Evolutionary conservation across 1,284 basidiomycete species (phyloP).

Genomic region (Phaffia rhodozyma): DNA sequence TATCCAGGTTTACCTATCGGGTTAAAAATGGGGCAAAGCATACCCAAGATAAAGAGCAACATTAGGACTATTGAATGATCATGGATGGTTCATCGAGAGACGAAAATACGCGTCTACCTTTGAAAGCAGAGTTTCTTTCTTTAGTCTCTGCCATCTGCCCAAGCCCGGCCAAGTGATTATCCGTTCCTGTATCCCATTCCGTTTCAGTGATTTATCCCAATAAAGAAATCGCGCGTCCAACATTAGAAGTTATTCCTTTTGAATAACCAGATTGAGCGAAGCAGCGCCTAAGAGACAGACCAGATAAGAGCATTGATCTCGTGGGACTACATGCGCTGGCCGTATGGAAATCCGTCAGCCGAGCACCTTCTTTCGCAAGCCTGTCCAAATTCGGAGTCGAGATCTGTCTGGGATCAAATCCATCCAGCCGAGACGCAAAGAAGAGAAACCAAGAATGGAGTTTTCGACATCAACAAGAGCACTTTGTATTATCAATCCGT

Average conservation of each 20-base stretch:
- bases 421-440: not conserved
- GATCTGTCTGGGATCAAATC: constrained; percentile 20
- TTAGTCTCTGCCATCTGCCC: constrained; percentile 19
- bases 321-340: constrained; percentile 23
- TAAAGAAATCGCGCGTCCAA: not conserved
- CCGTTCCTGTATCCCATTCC: constrained; percentile 21
- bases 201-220: not conserved
- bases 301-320: constrained; percentile 20
- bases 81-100: not conserved
- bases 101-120: not conserved
- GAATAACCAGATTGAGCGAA: constrained; percentile 3
- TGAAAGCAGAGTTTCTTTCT: not conserved
- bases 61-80: not conserved
- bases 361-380: constrained; percentile 22
- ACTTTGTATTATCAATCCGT: not conserved
- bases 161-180: constrained; percentile 21
- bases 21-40: constrained; percentile 3
- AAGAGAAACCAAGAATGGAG: not conserved
- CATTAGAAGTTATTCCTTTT: not conserved
- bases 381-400: constrained; percentile 26
- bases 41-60: not conserved
- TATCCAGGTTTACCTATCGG: constrained; percentile 18
- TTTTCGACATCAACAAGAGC: not conserved
- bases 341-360: constrained; percentile 24
- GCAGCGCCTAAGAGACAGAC: constrained; percentile 9